Evolutionary conservation across 352 stramenopile species (phyloP).

Genomic region (Elongisporangium anandrum): DNA sequence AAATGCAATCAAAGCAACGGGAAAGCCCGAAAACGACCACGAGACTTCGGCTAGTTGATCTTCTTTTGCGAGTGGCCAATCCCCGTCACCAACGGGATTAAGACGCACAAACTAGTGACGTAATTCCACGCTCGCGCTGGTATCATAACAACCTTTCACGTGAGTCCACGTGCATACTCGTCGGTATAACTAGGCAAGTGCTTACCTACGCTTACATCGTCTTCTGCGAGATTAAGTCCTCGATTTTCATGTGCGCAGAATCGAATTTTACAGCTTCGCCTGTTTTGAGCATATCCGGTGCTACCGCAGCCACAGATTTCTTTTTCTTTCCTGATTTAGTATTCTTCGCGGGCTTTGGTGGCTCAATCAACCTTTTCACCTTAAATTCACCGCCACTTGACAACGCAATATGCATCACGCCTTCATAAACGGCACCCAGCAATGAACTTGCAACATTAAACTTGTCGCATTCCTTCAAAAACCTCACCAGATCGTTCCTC

Average conservation of each 20-base stretch:
- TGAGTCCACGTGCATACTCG: no score
- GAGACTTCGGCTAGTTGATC: no score
- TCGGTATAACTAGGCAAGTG: no score
- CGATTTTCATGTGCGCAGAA: not conserved
- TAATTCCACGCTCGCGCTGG: no score
- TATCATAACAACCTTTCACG: no score
- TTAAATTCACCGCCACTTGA: not conserved
- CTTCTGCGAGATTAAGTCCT: not conserved
- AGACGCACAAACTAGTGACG: no score
- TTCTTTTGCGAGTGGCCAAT: no score
- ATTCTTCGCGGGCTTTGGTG: not conserved
- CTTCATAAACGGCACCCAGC: not conserved
- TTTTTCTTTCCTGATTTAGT: not conserved
- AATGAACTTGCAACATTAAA: not conserved
- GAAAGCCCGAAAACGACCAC: no score
- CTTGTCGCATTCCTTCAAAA: not conserved
- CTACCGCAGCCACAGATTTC: no score
- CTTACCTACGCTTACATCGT: no score
- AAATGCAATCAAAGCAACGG: no score
- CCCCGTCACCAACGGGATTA: no score
- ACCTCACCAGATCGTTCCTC: not conserved
- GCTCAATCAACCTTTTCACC: not conserved
- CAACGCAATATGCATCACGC: not conserved
- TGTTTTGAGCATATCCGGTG: not conserved
- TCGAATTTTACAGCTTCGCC: not conserved